A percentile compares a stretch with the other conserved stretches of the same genome.
These are phyloP conservation scores for Epicoccum nigrum DNA, from an alignment of 2,329 filamentous ascomycete species.

Conservation along the genomic window DNA sequence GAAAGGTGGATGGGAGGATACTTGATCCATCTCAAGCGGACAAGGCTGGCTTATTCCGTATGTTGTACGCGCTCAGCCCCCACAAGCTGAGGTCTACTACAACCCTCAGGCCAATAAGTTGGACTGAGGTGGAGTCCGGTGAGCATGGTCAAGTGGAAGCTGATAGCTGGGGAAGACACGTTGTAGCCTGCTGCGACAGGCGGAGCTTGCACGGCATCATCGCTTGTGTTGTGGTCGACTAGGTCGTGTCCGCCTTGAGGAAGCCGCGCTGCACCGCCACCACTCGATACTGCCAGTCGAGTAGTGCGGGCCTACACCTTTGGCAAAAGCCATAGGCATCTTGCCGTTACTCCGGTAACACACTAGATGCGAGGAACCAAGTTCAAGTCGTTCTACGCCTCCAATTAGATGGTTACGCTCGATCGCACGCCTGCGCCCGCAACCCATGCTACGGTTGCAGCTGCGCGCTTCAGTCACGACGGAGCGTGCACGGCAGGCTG, in stretches of 20 bases:
- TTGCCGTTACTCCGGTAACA: no score
- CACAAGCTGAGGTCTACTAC: slow-evolving; percentile 26
- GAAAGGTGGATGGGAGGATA: slow-evolving; percentile 2
- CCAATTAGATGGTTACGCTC: no score
- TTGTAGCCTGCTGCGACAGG: neutral
- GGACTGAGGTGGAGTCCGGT: slow-evolving; percentile 15
- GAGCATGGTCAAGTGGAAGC: neutral
- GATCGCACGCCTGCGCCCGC: no score
- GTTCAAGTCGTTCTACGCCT: no score
- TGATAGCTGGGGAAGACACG: neutral
- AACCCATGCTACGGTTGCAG: no score
- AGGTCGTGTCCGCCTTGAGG: slow-evolving; percentile 5
- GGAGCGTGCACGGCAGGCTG: no score
- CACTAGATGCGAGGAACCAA: no score
- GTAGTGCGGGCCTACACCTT: no score
- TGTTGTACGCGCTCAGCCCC: slow-evolving; percentile 37
- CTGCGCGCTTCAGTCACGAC: no score
- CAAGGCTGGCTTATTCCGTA: slow-evolving; percentile 21
- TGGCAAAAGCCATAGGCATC: no score
- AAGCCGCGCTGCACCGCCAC: neutral
- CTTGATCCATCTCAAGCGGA: slow-evolving; percentile 17
- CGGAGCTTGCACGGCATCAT: neutral
- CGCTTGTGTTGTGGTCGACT: neutral
- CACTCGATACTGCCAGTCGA: neutral
- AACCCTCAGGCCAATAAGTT: slow-evolving; percentile 26